phyloP scores from a whole-genome alignment of 345 rosid species.

The Erucastrum elatum region DNA sequence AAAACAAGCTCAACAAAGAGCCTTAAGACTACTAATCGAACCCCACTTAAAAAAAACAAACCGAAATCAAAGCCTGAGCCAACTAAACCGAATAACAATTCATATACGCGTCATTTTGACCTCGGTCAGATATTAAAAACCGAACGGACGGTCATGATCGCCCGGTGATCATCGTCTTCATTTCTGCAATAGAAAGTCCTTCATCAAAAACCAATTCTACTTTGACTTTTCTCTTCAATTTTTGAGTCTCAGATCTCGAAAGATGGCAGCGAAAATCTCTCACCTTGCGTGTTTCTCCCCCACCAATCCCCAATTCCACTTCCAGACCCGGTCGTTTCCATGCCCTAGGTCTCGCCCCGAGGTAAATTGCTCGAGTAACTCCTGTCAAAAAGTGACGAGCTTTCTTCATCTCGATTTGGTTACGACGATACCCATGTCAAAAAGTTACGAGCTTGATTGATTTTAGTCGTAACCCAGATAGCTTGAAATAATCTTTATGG shows the following conservation, averaged over 20 bases:
- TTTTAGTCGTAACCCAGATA: constrained; percentile 2
- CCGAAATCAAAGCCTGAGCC: neutral
- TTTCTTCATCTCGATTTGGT: constrained; percentile 1
- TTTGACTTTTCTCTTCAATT: no score
- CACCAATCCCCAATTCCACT: constrained; percentile 51
- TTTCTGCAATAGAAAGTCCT: neutral
- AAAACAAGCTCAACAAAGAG: no score
- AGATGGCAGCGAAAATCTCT: constrained; percentile 45
- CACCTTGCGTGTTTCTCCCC: constrained; percentile 71
- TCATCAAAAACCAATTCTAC: no score
- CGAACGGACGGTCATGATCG: constrained; percentile 24
- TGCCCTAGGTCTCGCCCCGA: constrained; percentile 41
- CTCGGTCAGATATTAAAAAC: neutral
- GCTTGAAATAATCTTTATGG: neutral
- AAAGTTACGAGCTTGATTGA: neutral
- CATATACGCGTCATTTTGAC: neutral
- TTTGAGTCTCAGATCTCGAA: constrained; percentile 29
- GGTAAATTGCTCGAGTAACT: constrained; percentile 39
- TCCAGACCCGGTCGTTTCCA: constrained; percentile 41
- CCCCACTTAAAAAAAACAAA: neutral
- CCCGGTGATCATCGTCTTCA: constrained; percentile 16
- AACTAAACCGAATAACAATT: neutral
- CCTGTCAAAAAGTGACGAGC: neutral
- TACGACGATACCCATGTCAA: constrained; percentile 11
- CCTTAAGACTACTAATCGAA: no score